Evolutionary conservation across 176 grass and related monocot genomes (phyloP).

Genomic region (Juncus inflexus): DNA sequence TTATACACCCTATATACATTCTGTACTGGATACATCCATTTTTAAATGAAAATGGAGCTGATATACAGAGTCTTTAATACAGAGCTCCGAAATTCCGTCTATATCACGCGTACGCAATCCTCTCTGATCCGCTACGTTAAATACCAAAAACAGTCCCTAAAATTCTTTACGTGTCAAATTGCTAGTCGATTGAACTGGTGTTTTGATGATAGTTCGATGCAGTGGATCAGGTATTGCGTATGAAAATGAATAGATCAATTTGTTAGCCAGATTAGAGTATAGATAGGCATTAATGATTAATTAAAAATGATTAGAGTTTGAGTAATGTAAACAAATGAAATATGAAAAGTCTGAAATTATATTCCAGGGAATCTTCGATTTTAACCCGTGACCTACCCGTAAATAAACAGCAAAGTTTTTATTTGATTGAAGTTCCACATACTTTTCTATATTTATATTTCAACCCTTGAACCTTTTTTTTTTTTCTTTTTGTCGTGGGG

Average conservation of each 20-base stretch:
- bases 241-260: conserved; percentile 11
- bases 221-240: conserved; percentile 23
- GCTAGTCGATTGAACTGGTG: not conserved
- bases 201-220: not conserved
- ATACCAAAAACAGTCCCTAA: not conserved
- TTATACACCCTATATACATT: too few relatives aligned
- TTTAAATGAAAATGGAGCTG: too few relatives aligned
- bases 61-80: too few relatives aligned
- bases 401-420: conserved; percentile 12
- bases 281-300: too few relatives aligned
- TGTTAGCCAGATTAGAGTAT: conserved; percentile 15
- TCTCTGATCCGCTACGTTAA: not conserved
- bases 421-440: not conserved
- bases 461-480: not conserved
- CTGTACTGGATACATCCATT: too few relatives aligned
- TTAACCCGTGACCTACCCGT: conserved; percentile 32
- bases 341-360: not conserved
- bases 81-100: not conserved
- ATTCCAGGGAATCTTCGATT: conserved; percentile 38
- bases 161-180: not conserved
- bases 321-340: not conserved
- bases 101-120: not conserved
- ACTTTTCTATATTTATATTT: not conserved
- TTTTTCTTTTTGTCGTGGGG: too few relatives aligned
- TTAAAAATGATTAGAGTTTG: too few relatives aligned